Evolutionary conservation across 106 monocot species (phyloP), one percentile per base, ranked within the genome.

Genomic region (Dactylorhiza incarnata): DNA sequence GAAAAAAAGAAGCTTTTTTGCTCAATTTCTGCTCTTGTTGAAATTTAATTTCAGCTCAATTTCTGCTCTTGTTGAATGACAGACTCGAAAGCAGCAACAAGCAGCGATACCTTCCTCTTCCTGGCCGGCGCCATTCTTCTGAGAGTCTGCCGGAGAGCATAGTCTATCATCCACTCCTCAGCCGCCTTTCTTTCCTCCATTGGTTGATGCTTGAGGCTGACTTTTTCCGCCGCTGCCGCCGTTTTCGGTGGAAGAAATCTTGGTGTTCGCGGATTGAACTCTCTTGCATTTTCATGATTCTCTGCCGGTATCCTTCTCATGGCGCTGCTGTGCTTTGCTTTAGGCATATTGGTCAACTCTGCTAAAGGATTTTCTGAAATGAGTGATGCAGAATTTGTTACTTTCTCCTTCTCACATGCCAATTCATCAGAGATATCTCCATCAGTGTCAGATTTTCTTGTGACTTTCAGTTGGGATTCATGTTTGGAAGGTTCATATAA

Each of bases 131-230:
- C 81, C 73, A 90, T 61, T 58, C 82, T 85, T 49, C 45, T 75
- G n/a, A 90, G 84, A 1, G 73, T 79, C 59, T 63, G 73, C 76
- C 71, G 79, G 37, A 94, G 85, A 11, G 87, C 86, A 45, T 86
- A 76, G 47, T 94, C 90, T 52, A 90, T 70, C 93, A 94, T 90
- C 90, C 89, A 94, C 69, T 82, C 90, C 81, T 94, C 90, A 0
- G 86, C 73, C 58, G 79, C 79, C 81, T 84, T 94, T 74, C 86
- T 90, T 19, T 88, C 90, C 45, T 82, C 85, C 77, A 78, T 79
- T 54, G 25, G 37, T 74, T 82, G 86, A 73, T 88, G 86, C 79
- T 78, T 88, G 75, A 94, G 90, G 69, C 78, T 78, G 25, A 94
- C 83, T 55, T 84, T 82, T 15, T 71, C 77, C 23, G 83, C 80